Percentiles rank a stretch among this genome's conserved stretches.
phyloP scores from a whole-genome alignment of 2,329 filamentous ascomycete species.

The Beauveria bassiana region DNA sequence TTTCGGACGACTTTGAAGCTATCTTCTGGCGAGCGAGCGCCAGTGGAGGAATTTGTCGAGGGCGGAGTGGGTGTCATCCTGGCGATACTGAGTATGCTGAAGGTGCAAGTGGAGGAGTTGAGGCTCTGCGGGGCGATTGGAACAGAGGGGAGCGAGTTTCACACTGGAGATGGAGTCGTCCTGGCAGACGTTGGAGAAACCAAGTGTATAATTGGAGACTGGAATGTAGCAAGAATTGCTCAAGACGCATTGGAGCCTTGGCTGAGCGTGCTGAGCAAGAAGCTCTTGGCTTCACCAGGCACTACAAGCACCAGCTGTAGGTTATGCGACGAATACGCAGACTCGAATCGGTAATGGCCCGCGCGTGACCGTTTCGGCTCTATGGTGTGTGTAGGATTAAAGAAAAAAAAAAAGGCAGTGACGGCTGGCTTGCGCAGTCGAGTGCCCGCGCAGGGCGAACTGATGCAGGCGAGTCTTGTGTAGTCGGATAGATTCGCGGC shows the following conservation, averaged over 20 bases:
- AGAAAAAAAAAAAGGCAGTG: neutral
- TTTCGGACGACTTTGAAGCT: constrained; percentile 85
- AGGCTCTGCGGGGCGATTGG: neutral
- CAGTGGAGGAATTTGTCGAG: constrained; percentile 69
- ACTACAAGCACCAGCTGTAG: neutral
- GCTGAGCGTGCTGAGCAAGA: neutral
- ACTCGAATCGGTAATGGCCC: neutral
- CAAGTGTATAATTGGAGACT: neutral
- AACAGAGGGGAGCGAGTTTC: neutral
- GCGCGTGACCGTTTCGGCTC: neutral
- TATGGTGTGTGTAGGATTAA: neutral
- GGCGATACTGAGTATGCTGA: neutral
- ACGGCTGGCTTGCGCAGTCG: neutral
- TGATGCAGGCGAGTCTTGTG: neutral
- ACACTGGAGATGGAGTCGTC: neutral
- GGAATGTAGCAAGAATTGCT: neutral
- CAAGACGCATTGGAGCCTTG: neutral
- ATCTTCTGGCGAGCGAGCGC: constrained; percentile 72
- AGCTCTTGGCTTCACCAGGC: neutral
- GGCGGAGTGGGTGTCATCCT: constrained; percentile 69
- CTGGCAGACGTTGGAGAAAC: neutral
- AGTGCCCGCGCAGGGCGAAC: neutral
- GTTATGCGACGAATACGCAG: neutral
- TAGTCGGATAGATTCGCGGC: neutral
- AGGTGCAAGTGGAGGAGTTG: neutral